Evolutionary conservation across 805 yeast genomes (phyloP), one percentile per base, ranked within the genome.

Genomic region (Starmerella roubikii): DNA sequence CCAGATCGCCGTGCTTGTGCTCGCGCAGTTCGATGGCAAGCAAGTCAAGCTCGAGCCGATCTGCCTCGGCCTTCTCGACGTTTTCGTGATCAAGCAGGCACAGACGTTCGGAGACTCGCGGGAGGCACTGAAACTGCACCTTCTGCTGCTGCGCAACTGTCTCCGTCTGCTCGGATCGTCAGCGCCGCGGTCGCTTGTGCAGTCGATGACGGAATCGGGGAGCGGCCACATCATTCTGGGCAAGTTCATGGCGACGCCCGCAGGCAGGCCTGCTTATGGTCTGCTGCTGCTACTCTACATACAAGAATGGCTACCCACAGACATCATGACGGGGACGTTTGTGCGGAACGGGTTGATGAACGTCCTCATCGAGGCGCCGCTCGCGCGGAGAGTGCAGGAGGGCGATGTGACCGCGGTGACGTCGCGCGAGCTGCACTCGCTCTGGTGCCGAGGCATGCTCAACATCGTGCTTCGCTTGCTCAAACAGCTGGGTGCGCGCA

Each of bases 401-500:
- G 94, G 93, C 0, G 68, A 68, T 7, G 58, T 82, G 2, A 61
- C 66, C 12, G 68, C 80, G 2, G 66, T 65, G 28, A 52, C 59
- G 1, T 56, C 71, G 3, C 69, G 81, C 2, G 69, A 71, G 34
- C 58, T 80, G 42, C 88, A 85, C 55, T 67, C 71, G 37, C 62
- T 81, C n/a, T 86, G 96, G 96, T 69, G 74, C n/a, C 74, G 77
- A 51, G 94, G 94, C 1, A 59, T 86, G 15, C 62, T 86, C 23
- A 76, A 91, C 0, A 71, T 82, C 4, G 60, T 79, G 17, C 59
- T 82, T 35, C 62, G 71, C 1, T 57, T 82, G 13, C 53, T 83
- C 29, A 66, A 75, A 21, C 69, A 67, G 35, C 71, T 84, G 42
- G 88, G 88, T 1, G 67, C 68, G 1, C 65, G 72, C 31, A 63